phyloP scores from a whole-genome alignment of 768 basidiomycete species.

The Amanita rimosa region DNA sequence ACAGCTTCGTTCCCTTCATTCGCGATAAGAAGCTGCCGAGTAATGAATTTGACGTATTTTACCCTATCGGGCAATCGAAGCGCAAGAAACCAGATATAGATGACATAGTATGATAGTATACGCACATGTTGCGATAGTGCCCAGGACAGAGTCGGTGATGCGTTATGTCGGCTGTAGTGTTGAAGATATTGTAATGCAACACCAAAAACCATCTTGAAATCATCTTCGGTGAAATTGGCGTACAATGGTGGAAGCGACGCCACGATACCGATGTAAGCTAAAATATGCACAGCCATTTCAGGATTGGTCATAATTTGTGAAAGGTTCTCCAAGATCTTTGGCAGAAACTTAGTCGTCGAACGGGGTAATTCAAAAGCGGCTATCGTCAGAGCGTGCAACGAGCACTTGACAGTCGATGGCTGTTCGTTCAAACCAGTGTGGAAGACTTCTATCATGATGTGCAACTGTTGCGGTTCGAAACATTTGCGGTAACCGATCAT shows the following conservation, averaged over 20 bases:
- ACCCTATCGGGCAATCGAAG: constrained; percentile 75
- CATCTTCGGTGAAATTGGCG: constrained; percentile 81
- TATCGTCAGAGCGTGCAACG: constrained; percentile 81
- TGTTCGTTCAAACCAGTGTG: constrained; percentile 59
- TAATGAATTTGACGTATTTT: constrained; percentile 76
- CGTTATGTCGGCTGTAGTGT: constrained; percentile 63
- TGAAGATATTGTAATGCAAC: constrained; percentile 92
- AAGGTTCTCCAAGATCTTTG: constrained; percentile 76
- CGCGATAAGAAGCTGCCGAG: constrained; percentile 74
- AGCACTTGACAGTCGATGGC: constrained; percentile 73
- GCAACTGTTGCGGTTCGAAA: constrained; percentile 57
- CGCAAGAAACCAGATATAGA: constrained; percentile 93
- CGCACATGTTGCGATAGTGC: constrained; percentile 88
- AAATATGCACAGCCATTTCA: constrained; percentile 90
- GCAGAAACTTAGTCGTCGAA: constrained; percentile 70
- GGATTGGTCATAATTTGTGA: constrained; percentile 92
- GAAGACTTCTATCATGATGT: constrained; percentile 65
- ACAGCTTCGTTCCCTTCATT: constrained; percentile 64
- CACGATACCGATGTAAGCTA: constrained; percentile 81
- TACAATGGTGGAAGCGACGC: constrained; percentile 73
- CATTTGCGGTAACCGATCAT: constrained; percentile 78
- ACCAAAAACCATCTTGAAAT: constrained; percentile 91
- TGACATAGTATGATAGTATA: constrained; percentile 78
- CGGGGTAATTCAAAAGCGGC: constrained; percentile 78
- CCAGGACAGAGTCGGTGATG: constrained; percentile 59